phyloP scores from a whole-genome alignment of 1,284 basidiomycete genomes.

The Tilletiopsis washingtonensis region DNA sequence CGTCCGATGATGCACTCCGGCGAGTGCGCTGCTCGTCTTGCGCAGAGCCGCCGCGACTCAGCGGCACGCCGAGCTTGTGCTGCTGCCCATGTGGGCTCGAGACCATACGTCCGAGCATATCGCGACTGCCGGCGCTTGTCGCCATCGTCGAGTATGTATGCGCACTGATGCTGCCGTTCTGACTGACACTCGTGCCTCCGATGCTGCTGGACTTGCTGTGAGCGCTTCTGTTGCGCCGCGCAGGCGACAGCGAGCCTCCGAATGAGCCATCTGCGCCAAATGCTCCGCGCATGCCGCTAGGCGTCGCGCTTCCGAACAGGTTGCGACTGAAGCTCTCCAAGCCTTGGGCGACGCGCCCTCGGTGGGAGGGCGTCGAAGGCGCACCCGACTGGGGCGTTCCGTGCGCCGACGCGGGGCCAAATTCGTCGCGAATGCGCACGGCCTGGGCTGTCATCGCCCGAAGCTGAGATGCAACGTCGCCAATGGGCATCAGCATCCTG shows the following conservation, averaged over 20 bases:
- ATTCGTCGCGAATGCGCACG: not conserved
- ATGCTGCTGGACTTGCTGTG: constrained; percentile 25
- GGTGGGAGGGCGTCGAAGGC: too few relatives aligned
- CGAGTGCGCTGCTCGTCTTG: too few relatives aligned
- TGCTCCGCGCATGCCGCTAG: too few relatives aligned
- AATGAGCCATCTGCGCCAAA: too few relatives aligned
- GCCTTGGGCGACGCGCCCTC: constrained; percentile 1
- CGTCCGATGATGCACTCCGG: too few relatives aligned
- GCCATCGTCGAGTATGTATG: constrained; percentile 24
- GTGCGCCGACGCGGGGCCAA: not conserved
- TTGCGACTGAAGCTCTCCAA: constrained; percentile 8
- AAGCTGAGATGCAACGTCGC: constrained; percentile 16
- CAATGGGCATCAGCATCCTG: constrained; percentile 7
- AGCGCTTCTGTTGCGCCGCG: constrained; percentile 17
- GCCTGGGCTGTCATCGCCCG: constrained; percentile 16
- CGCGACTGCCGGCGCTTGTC: constrained; percentile 33
- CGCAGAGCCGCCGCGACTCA: too few relatives aligned
- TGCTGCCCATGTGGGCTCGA: too few relatives aligned
- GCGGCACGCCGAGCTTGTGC: too few relatives aligned
- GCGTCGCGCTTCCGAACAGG: constrained; percentile 4
- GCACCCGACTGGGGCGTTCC: too few relatives aligned
- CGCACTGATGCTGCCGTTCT: constrained; percentile 15
- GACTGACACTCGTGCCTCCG: constrained; percentile 13
- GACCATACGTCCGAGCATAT: too few relatives aligned
- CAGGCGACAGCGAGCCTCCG: too few relatives aligned